Percentiles rank a stretch among this genome's conserved stretches.
Evolutionary conservation across 1,284 basidiomycete genomes (phyloP).

Genomic region (Cryptococcus sp.): DNA sequence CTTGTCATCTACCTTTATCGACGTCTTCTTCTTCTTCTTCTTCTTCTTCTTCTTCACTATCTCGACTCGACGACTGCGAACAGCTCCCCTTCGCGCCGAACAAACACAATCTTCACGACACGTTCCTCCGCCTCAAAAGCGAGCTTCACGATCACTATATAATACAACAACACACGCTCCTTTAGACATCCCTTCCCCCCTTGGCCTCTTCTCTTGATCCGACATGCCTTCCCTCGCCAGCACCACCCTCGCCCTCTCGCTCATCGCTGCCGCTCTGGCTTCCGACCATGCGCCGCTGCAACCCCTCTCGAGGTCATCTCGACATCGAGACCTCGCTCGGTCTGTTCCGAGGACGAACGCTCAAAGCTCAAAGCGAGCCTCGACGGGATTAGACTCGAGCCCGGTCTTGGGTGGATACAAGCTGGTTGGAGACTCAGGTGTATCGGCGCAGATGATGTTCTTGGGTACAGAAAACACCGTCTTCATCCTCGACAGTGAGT

Average conservation of each 20-base stretch:
- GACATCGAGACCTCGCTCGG: conserved; percentile 4
- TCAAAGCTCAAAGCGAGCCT: background rate
- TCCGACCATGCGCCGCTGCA: background rate
- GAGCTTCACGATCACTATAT: no score
- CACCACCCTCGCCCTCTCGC: background rate
- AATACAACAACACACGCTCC: no score
- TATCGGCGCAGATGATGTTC: conserved; percentile 47
- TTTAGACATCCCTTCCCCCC: no score
- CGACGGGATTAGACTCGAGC: conserved; percentile 2
- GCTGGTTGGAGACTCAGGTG: conserved; percentile 42
- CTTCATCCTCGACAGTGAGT: conserved; percentile 49
- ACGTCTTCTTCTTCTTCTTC: no score
- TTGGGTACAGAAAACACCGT: conserved; percentile 47
- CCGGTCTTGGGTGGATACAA: conserved; percentile 34
- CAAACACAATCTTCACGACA: no score
- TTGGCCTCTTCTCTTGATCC: background rate
- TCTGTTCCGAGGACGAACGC: background rate
- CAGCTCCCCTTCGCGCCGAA: no score
- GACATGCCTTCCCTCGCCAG: conserved; percentile 1
- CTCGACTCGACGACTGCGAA: no score
- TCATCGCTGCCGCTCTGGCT: background rate
- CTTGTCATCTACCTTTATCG: no score
- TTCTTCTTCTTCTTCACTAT: no score
- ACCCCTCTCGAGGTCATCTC: background rate
- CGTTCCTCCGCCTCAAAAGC: no score